These are phyloP conservation scores for Penicillium vulpinum DNA, from an alignment of 2,329 filamentous ascomycete species.

Conservation along the genomic window DNA sequence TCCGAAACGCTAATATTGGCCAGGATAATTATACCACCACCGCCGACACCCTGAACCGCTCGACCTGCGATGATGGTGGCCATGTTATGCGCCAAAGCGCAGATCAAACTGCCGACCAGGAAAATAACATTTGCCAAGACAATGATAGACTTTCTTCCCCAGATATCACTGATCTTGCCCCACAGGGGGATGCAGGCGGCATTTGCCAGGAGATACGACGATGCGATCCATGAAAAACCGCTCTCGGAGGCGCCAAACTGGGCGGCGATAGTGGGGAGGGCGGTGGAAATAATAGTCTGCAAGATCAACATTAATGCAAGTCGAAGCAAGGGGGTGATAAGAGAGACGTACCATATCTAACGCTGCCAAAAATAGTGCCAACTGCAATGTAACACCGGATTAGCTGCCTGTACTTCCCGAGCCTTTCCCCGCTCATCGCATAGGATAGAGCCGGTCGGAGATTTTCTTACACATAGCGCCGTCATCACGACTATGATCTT, in stretches of 20 bases:
- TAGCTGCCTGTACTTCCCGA: constrained; percentile 8
- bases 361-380: constrained; percentile 61
- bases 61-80: constrained; percentile 63
- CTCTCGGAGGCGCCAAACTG: constrained; percentile 46
- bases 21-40: constrained; percentile 63
- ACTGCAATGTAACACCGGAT: constrained; percentile 31
- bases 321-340: background rate
- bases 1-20: constrained; percentile 66
- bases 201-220: constrained; percentile 48
- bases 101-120: constrained; percentile 62
- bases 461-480: constrained; percentile 40
- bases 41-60: constrained; percentile 63
- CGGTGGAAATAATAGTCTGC: constrained; percentile 48
- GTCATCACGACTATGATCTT: constrained; percentile 45
- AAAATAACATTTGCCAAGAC: constrained; percentile 62
- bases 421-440: background rate
- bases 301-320: constrained; percentile 2
- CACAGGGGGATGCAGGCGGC: constrained; percentile 56
- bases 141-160: constrained; percentile 64
- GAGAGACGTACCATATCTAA: constrained; percentile 53
- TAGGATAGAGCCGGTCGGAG: background rate
- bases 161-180: constrained; percentile 67
- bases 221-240: constrained; percentile 52
- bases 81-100: constrained; percentile 58
- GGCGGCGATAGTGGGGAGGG: constrained; percentile 46